A percentile compares a stretch with the other conserved stretches of the same genome.
Evolutionary conservation across 2,329 filamentous ascomycete genomes (phyloP).

Genomic region (Knoxdaviesia proteae): DNA sequence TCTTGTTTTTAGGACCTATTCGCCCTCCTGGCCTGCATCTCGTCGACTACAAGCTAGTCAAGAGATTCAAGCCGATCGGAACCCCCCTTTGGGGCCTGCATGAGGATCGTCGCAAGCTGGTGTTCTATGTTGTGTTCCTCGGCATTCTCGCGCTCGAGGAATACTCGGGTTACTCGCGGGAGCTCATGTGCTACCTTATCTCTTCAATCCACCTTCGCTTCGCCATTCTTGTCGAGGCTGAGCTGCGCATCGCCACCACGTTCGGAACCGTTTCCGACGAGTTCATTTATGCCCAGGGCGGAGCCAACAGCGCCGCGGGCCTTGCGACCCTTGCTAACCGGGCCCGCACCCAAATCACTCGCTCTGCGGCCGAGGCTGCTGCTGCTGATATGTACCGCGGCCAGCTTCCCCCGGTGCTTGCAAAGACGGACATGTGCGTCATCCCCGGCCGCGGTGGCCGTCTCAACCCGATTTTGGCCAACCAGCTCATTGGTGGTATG

Average conservation of each 20-base stretch:
- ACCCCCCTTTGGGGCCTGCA: constrained; percentile 39
- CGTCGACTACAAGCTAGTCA: constrained; percentile 23
- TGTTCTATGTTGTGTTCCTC: constrained; percentile 53
- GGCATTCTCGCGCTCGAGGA: constrained; percentile 57
- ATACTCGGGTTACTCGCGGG: constrained; percentile 53
- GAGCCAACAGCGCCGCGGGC: no score
- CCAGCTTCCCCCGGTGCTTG: no score
- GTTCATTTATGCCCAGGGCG: constrained; percentile 1
- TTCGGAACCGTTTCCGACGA: constrained; percentile 53
- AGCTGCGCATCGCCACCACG: constrained; percentile 53
- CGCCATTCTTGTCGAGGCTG: constrained; percentile 44
- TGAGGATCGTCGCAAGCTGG: constrained; percentile 39
- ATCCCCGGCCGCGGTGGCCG: no score
- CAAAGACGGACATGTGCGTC: no score
- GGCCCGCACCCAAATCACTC: no score
- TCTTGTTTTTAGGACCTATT: constrained; percentile 12
- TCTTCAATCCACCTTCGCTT: constrained; percentile 51
- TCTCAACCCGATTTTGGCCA: no score
- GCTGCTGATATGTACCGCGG: no score
- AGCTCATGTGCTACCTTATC: constrained; percentile 48
- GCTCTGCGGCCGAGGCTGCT: no score
- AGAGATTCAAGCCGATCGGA: constrained; percentile 35
- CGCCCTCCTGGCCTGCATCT: constrained; percentile 18
- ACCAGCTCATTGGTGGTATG: constrained; percentile 51
- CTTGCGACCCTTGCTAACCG: no score